A percentile compares a stretch with the other conserved stretches of the same genome.
phyloP scores from a whole-genome alignment of 2,329 filamentous ascomycete species.

The Alternaria hordeiaustralica region DNA sequence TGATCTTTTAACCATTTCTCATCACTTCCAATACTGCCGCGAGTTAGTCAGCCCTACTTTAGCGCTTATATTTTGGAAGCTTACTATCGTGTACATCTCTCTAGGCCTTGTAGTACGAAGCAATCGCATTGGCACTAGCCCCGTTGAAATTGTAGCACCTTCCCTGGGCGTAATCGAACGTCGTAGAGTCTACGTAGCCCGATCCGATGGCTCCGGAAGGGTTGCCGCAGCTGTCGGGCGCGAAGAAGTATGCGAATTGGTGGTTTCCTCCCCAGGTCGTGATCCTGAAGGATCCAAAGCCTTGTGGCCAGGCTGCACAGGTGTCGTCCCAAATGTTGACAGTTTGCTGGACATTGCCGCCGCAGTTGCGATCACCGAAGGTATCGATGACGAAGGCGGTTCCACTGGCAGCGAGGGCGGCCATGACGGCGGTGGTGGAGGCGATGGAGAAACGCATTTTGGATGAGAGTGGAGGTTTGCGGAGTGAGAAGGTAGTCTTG shows the following conservation, averaged over 20 bases:
- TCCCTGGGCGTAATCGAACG: not conserved
- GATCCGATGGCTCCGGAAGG: not conserved
- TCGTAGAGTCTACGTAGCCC: not conserved
- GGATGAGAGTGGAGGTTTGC: not conserved
- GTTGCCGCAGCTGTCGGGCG: conserved; percentile 1
- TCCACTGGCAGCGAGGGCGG: not conserved
- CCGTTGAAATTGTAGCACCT: not conserved
- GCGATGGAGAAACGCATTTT: conserved; percentile 1
- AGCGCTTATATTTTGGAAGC: not conserved
- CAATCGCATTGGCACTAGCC: not conserved
- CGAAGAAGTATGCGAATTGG: conserved; percentile 5
- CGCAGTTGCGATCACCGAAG: not conserved
- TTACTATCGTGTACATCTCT: not conserved
- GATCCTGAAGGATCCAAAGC: conserved; percentile 5
- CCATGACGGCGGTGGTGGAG: not conserved
- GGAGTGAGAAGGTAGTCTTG: not conserved
- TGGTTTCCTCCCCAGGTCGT: not conserved
- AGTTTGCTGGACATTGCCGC: not conserved
- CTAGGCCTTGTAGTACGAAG: not conserved
- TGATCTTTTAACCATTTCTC: not conserved
- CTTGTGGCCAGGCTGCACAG: not conserved
- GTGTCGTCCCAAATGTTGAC: conserved; percentile 10
- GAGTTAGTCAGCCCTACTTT: not conserved
- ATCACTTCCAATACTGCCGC: not conserved
- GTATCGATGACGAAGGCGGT: conserved; percentile 3